These are phyloP conservation scores for Boletus rubroflammeus DNA, from an alignment of 768 basidiomycete genomes.

Conservation along the genomic window DNA sequence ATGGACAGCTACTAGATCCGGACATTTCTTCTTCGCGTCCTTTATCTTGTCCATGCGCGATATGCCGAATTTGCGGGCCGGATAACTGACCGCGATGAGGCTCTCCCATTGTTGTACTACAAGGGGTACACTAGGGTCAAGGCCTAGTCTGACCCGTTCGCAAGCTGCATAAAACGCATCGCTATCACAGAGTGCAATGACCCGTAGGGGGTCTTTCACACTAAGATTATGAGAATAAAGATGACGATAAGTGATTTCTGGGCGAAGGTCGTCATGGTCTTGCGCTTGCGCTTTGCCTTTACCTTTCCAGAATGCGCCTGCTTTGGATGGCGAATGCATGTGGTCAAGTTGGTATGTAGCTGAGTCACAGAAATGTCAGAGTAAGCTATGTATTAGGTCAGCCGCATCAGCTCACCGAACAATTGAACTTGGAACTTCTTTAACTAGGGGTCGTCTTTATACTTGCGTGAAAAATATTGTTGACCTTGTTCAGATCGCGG, in stretches of 20 bases:
- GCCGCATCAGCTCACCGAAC: not conserved
- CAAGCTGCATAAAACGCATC: slow-evolving; percentile 84
- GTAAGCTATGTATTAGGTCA: not conserved
- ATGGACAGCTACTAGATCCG: slow-evolving; percentile 80
- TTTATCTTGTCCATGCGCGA: slow-evolving; percentile 83
- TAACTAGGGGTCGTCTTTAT: too few species aligned
- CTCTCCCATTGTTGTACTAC: slow-evolving; percentile 88
- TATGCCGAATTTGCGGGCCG: slow-evolving; percentile 89
- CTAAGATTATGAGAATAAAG: slow-evolving; percentile 65
- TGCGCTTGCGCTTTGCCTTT: slow-evolving; percentile 45
- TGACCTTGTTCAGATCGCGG: too few species aligned
- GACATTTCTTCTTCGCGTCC: slow-evolving; percentile 84
- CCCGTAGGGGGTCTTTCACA: slow-evolving; percentile 72
- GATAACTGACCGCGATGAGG: slow-evolving; percentile 93
- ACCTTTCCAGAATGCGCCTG: slow-evolving; percentile 45
- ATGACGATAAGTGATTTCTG: slow-evolving; percentile 76
- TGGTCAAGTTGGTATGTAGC: not conserved
- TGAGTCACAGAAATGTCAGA: not conserved
- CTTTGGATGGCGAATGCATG: slow-evolving; percentile 23
- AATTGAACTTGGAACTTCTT: too few species aligned
- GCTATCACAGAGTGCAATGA: slow-evolving; percentile 87
- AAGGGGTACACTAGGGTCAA: slow-evolving; percentile 60
- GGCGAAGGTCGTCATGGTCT: slow-evolving; percentile 60
- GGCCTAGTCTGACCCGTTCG: slow-evolving; percentile 76
- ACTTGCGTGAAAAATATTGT: too few species aligned